Base-by-base conservation (phyloP, 345 rosid genomes). In the Hevea brasiliensis region DNA sequence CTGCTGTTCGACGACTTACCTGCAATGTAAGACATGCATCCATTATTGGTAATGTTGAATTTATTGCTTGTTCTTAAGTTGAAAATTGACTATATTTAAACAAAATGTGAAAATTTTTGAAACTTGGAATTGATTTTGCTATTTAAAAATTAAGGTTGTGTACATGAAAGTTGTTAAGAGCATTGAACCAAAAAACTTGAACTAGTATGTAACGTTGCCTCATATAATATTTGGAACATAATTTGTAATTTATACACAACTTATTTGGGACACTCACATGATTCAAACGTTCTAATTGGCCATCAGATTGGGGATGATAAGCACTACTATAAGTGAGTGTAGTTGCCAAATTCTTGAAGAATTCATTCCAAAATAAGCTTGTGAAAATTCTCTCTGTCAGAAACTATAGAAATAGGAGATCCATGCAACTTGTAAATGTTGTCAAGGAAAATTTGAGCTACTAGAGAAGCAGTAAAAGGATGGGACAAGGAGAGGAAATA, bases 1-100 rank as follows among this genome's bases (percentile, higher is more conserved):
- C 87, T 66, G 84, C 97, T 84, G 89, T 83, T 35, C 90, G 99
- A 57, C 85, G 84, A 66, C 81, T 72, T 55, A 74, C 40, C 77
- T 84, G 81, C 68, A 95, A 95, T 87, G 99, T 95, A 88, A 78
- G 90, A 67, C 57, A 8, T 23, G 37, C n/a, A 66, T 51, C 64
- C 27, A 51, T 35, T 53, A 24, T 72, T 63, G 21, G 48, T 44
- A 48, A 61, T 6, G 12, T 21, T 61, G 24, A 71, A 55, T 53
- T 56, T 59, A n/a, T 4, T 32, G 37, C 21, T 32, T 32, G 37
- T 58, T 23, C 37, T 58, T 26, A 58, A 23, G 62, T 23, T 12
- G 62, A 58, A 12, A 3, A 1, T 8, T 63, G 48, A 11, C 14
- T 37, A 47, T 0, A 56, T 57, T 68, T 40, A 14, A n/a, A 8